A percentile compares a stretch with the other conserved stretches of the same genome.
These are phyloP conservation scores for thale cress (Arabidopsis thaliana) DNA, from an alignment of 345 rosid genomes.

Conservation along the genomic window DNA sequence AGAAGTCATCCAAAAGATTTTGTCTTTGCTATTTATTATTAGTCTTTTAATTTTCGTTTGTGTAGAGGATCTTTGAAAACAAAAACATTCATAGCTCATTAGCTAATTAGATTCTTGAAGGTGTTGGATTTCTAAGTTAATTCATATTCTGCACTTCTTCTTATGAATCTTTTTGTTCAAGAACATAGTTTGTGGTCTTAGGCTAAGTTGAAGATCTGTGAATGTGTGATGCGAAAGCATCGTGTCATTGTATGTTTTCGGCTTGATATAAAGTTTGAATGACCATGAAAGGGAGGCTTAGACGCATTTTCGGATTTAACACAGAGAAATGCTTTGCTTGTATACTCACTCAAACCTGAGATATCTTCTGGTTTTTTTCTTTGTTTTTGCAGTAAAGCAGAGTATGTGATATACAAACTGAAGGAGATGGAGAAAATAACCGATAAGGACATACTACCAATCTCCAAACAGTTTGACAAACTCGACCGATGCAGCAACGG, in stretches of 20 bases:
- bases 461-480: slow-evolving; percentile 71
- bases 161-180: neutral
- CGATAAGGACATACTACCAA: slow-evolving; percentile 72
- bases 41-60: neutral
- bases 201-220: neutral
- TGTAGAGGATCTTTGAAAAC: neutral
- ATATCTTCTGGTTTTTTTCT: neutral
- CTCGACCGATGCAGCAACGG: slow-evolving; percentile 79
- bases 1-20: neutral
- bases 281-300: neutral
- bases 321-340: slow-evolving; percentile 21
- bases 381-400: slow-evolving; percentile 63
- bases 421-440: slow-evolving; percentile 88
- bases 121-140: slow-evolving; percentile 10
- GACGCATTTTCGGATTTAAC: neutral
- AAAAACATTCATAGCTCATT: neutral
- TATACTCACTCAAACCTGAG: slow-evolving; percentile 1
- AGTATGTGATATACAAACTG: slow-evolving; percentile 83
- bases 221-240: neutral
- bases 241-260: neutral
- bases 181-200: neutral
- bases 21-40: neutral
- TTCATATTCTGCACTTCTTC: slow-evolving; percentile 1
- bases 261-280: neutral
- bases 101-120: slow-evolving; percentile 13